These are phyloP conservation scores for Lepidium africanum DNA, from an alignment of 345 rosid species.

Conservation along the genomic window DNA sequence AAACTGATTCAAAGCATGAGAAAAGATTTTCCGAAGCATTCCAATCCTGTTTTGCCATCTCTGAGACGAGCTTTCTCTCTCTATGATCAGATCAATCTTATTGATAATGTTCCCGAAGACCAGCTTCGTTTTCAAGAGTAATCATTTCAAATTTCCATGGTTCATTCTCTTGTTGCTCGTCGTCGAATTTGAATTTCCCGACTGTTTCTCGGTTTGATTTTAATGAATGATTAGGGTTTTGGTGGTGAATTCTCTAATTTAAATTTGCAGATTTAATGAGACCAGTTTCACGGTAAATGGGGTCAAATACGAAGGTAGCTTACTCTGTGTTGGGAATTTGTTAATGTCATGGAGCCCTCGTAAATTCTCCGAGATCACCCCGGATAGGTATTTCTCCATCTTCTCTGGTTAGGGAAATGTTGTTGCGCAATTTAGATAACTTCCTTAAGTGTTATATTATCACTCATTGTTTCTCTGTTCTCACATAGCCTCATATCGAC, in stretches of 20 bases:
- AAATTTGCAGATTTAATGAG: slow-evolving; percentile 48
- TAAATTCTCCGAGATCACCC: slow-evolving; percentile 62
- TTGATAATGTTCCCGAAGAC: slow-evolving; percentile 80
- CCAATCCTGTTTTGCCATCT: slow-evolving; percentile 44
- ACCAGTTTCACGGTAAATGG: slow-evolving; percentile 82
- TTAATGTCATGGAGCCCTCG: slow-evolving; percentile 75
- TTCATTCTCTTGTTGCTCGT: background rate
- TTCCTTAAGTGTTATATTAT: background rate
- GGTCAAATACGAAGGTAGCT: slow-evolving; percentile 71
- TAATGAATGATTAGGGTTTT: background rate
- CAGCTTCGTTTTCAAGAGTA: slow-evolving; percentile 89
- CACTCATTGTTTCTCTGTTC: background rate
- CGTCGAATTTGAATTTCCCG: background rate
- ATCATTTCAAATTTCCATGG: background rate
- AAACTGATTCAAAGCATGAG: slow-evolving; percentile 26
- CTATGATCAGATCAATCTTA: slow-evolving; percentile 91
- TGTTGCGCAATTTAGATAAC: background rate
- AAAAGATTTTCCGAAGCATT: slow-evolving; percentile 24
- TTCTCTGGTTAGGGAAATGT: background rate
- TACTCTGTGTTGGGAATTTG: slow-evolving; percentile 85
- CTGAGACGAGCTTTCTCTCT: slow-evolving; percentile 85
- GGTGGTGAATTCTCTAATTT: background rate
- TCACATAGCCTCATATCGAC: background rate
- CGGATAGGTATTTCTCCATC: slow-evolving; percentile 43
- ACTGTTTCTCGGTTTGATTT: background rate